A percentile compares a stretch with the other conserved stretches of the same genome.
These are phyloP conservation scores for Teunomyces gatunensis DNA, from an alignment of 805 yeast genomes.

Conservation along the genomic window DNA sequence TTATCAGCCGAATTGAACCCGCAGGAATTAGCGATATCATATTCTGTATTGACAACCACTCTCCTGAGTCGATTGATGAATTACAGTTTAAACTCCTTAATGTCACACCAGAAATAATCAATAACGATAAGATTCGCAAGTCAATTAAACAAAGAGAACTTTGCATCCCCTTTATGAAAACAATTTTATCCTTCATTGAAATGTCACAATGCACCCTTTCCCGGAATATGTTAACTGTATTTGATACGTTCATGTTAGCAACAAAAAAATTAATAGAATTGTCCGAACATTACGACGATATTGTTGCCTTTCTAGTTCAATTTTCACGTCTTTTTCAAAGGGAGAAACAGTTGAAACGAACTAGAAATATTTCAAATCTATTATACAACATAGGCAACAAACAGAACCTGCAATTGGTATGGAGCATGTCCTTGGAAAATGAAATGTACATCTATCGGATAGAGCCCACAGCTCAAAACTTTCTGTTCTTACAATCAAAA, in stretches of 20 bases:
- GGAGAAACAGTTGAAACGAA: slow-evolving; percentile 35
- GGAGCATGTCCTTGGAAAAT: slow-evolving; percentile 22
- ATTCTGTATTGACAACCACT: neutral
- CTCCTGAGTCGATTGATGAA: neutral
- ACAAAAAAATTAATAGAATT: slow-evolving; percentile 3
- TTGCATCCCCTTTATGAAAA: slow-evolving; percentile 3
- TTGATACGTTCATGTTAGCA: slow-evolving; percentile 10
- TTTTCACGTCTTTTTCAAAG: slow-evolving; percentile 10
- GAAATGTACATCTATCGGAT: slow-evolving; percentile 24
- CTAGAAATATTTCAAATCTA: slow-evolving; percentile 46
- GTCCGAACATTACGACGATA: neutral
- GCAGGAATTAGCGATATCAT: neutral
- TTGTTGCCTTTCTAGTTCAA: neutral
- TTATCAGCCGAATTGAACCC: neutral
- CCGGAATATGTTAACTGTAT: slow-evolving; percentile 1
- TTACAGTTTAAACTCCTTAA: slow-evolving; percentile 1
- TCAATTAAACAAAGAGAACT: neutral
- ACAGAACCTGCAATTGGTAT: neutral
- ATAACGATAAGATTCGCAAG: slow-evolving; percentile 3
- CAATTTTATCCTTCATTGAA: slow-evolving; percentile 2
- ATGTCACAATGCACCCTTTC: neutral
- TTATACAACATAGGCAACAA: slow-evolving; percentile 37
- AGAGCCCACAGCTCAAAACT: slow-evolving; percentile 6
- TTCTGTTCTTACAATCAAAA: slow-evolving; percentile 22
- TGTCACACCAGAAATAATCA: neutral